Conservation (phyloP, 352 stramenopile species). For the Pythium myriotylum region DNA sequence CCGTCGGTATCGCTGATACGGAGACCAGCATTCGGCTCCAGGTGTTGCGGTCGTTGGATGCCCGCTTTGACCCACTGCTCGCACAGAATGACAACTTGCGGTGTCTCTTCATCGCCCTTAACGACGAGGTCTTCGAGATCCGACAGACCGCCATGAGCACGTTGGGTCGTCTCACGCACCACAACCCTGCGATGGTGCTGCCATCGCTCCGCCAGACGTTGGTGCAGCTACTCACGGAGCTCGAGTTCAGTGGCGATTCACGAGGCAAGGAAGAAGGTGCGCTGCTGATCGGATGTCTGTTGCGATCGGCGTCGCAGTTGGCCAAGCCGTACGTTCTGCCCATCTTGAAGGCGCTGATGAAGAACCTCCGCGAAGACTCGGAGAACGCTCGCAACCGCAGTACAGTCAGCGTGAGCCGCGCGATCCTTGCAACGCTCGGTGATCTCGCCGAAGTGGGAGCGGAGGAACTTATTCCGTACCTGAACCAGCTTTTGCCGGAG, state of each 20-base stretch:
- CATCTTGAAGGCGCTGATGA: constrained; percentile 85
- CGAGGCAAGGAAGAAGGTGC: constrained; percentile 84
- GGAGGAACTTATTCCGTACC: constrained; percentile 79
- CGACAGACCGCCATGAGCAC: constrained; percentile 89
- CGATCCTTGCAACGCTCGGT: constrained; percentile 80
- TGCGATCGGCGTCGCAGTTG: constrained; percentile 76
- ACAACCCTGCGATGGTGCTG: constrained; percentile 82
- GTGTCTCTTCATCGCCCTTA: constrained; percentile 86
- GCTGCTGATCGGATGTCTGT: constrained; percentile 75
- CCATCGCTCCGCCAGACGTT: constrained; percentile 84
- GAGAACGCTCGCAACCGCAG: constrained; percentile 72
- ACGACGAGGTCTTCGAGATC: constrained; percentile 88
- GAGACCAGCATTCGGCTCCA: constrained; percentile 83
- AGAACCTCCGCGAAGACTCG: constrained; percentile 86
- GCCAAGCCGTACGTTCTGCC: constrained; percentile 86
- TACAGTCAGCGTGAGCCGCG: constrained; percentile 82
- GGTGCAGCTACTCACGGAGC: constrained; percentile 83
- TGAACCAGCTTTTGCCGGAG: constrained; percentile 84
- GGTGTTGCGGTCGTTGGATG: constrained; percentile 79
- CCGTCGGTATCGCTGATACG: constrained; percentile 86
- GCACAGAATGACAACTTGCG: constrained; percentile 84
- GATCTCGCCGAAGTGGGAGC: constrained; percentile 80
- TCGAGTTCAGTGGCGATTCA: constrained; percentile 85
- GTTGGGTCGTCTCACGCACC: constrained; percentile 79
- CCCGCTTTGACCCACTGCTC: constrained; percentile 79